Conservation (phyloP, 257 asterid genomes). For the Solanum okadae region DNA sequence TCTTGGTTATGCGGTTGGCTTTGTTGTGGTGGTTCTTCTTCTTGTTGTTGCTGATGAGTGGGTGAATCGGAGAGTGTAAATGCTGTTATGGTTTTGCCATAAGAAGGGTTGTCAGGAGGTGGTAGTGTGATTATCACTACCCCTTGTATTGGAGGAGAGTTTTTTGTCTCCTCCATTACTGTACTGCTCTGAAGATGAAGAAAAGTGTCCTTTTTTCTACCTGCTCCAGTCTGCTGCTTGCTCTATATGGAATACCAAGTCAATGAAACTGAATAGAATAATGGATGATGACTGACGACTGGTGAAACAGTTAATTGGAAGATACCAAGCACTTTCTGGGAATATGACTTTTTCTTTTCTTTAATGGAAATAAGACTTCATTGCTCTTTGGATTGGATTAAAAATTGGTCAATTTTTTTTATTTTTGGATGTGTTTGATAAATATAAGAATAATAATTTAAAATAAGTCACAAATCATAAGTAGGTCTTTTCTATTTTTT, state of each 20-base stretch:
- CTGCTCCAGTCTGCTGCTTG: not conserved
- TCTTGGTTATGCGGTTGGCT: not conserved
- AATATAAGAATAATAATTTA: no score
- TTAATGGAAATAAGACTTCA: no score
- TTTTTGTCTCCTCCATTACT: slow-evolving; percentile 12
- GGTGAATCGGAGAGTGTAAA: slow-evolving; percentile 32
- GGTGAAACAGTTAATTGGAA: not conserved
- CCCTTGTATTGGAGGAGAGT: slow-evolving; percentile 28
- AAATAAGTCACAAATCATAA: no score
- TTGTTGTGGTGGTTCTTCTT: not conserved
- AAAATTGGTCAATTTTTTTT: no score
- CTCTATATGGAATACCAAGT: not conserved
- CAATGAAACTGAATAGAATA: not conserved
- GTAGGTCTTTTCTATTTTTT: no score
- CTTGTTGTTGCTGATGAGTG: not conserved
- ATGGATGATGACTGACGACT: not conserved
- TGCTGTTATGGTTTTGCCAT: slow-evolving; percentile 70
- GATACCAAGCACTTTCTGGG: not conserved
- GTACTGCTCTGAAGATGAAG: not conserved
- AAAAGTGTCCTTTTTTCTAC: not conserved
- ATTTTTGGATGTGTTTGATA: no score
- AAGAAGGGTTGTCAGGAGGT: slow-evolving; percentile 53
- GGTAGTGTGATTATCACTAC: slow-evolving; percentile 60
- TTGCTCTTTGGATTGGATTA: no score
- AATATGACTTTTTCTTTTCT: no score